Percentiles rank a stretch among this genome's conserved stretches.
Conservation (phyloP, 176 grass and related monocot species). For the Triticum urartu region DNA sequence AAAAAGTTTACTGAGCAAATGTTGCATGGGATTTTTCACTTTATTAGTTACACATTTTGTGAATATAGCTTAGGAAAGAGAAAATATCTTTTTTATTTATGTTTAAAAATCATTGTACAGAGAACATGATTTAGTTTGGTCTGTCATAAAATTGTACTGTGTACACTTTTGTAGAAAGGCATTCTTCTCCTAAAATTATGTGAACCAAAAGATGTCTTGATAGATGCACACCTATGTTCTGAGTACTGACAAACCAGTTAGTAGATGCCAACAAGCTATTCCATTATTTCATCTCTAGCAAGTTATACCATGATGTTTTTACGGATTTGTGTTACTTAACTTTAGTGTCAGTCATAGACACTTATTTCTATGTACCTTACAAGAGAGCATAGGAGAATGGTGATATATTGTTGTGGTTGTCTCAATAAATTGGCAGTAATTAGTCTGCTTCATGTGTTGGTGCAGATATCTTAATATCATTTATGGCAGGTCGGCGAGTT, state of each 20-base stretch:
- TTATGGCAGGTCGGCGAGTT: constrained; percentile 86
- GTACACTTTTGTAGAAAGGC: background rate
- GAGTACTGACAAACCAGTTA: background rate
- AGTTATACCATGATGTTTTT: constrained; percentile 5
- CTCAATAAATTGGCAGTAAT: constrained; percentile 9
- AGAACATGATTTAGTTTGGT: background rate
- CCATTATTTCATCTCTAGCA: background rate
- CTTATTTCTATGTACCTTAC: constrained; percentile 13
- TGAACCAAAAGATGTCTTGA: background rate
- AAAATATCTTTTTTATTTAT: constrained; percentile 13
- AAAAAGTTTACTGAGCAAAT: background rate
- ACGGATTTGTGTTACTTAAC: background rate
- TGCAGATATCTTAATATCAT: constrained; percentile 16
- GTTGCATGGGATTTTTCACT: background rate
- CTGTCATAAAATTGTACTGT: background rate
- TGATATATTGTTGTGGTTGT: background rate
- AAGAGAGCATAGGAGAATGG: background rate
- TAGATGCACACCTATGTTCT: constrained; percentile 7
- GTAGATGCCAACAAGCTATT: background rate
- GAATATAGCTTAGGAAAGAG: background rate
- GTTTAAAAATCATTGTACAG: background rate
- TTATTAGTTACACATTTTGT: constrained; percentile 4
- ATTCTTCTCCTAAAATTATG: background rate
- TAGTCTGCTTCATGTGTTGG: background rate
- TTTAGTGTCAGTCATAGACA: background rate